Evolutionary conservation across 108 stramenopile species (phyloP).

Genomic region (Epithemia pelagica): DNA sequence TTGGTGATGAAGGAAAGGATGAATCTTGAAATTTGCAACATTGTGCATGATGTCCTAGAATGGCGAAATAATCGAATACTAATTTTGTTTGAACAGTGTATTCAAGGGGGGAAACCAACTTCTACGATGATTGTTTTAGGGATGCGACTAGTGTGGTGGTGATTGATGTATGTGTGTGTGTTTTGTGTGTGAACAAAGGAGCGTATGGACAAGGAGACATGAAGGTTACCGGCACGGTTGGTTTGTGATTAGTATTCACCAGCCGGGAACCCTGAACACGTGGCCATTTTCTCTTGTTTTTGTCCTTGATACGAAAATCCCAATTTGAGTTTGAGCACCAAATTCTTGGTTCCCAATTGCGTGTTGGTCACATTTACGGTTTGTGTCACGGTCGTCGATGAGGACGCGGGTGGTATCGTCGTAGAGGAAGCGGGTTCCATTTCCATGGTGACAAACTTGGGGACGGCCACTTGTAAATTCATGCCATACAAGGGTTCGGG

Average conservation of each 20-base stretch:
- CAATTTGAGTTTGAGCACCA: constrained; percentile 95
- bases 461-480: constrained; percentile 92
- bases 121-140: no score
- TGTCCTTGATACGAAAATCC: constrained; percentile 80
- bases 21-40: no score
- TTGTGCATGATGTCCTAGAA: no score
- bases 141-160: no score
- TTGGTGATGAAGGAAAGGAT: no score
- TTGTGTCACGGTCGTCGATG: constrained; percentile 80
- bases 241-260: constrained; percentile 57
- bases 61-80: no score
- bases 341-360: constrained; percentile 87
- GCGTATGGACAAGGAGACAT: no score
- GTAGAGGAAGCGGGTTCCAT: constrained; percentile 93
- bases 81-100: no score
- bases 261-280: constrained; percentile 74
- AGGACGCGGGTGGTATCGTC: constrained; percentile 67
- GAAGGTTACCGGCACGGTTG: no score
- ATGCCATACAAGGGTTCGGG: constrained; percentile 73
- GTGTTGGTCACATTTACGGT: constrained; percentile 85
- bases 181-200: no score
- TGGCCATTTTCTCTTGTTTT: constrained; percentile 87
- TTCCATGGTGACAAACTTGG: constrained; percentile 93
- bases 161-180: no score
- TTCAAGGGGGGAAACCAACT: no score